Evolutionary conservation across 805 yeast genomes (phyloP).

Genomic region (Isabelozyma rhagii): DNA sequence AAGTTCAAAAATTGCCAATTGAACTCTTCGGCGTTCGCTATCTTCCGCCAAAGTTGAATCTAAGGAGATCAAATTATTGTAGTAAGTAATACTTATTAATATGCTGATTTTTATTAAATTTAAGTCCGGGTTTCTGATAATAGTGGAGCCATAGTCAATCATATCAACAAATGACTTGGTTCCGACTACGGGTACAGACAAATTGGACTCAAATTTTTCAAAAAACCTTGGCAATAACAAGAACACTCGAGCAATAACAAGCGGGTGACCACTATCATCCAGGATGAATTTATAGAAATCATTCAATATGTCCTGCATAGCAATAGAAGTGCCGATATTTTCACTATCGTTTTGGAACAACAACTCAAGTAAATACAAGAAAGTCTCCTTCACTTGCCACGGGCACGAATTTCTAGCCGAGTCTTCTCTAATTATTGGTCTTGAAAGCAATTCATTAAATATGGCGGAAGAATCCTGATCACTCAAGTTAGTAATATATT

Average conservation of each 20-base stretch:
- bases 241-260: slow-evolving; percentile 49
- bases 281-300: slow-evolving; percentile 8
- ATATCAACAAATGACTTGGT: slow-evolving; percentile 23
- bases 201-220: slow-evolving; percentile 43
- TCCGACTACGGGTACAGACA: slow-evolving; percentile 31
- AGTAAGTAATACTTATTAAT: slow-evolving; percentile 54
- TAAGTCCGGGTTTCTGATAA: slow-evolving; percentile 1
- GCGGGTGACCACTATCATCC: slow-evolving; percentile 11
- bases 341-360: slow-evolving; percentile 38
- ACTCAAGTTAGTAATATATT: slow-evolving; percentile 51
- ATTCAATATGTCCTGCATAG: slow-evolving; percentile 17
- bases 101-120: slow-evolving; percentile 27
- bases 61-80: slow-evolving; percentile 24
- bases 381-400: slow-evolving; percentile 39
- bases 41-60: slow-evolving; percentile 7
- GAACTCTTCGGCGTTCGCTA: slow-evolving; percentile 13
- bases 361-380: slow-evolving; percentile 37
- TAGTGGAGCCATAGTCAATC: slow-evolving; percentile 20
- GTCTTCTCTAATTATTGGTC: slow-evolving; percentile 4
- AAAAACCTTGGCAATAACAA: slow-evolving; percentile 55
- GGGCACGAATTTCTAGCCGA: slow-evolving; percentile 1
- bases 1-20: slow-evolving; percentile 33
- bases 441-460: slow-evolving; percentile 15
- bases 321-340: slow-evolving; percentile 11
- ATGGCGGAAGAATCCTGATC: slow-evolving; percentile 32